Evolutionary conservation across 805 yeast species (phyloP).

Genomic region (Ogataea zsoltii): DNA sequence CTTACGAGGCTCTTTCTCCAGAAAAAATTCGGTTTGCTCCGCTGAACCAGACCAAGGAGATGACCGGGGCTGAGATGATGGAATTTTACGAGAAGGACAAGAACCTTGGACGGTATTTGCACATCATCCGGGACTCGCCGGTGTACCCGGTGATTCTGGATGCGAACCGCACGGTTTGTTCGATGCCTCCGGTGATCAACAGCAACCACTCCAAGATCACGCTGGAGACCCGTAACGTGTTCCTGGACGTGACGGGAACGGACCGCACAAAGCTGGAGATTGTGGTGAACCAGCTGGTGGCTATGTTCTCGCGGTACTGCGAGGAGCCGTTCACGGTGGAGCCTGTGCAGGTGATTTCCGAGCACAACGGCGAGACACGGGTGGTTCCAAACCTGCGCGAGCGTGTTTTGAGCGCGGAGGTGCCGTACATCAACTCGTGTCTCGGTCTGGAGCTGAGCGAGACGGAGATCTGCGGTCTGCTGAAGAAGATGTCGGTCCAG

Average conservation of each 20-base stretch:
- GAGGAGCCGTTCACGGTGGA: slow-evolving; percentile 81
- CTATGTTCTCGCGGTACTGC: slow-evolving; percentile 93
- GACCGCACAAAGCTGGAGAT: slow-evolving; percentile 93
- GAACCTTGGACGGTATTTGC: slow-evolving; percentile 85
- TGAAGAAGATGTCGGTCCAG: slow-evolving; percentile 77
- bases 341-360: slow-evolving; percentile 82
- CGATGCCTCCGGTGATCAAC: slow-evolving; percentile 96
- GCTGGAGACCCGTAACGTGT: slow-evolving; percentile 80
- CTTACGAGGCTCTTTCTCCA: slow-evolving; percentile 84
- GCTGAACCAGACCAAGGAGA: slow-evolving; percentile 64
- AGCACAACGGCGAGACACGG: slow-evolving; percentile 76
- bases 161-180: slow-evolving; percentile 71
- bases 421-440: slow-evolving; percentile 86
- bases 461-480: slow-evolving; percentile 64
- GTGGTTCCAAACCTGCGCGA: slow-evolving; percentile 71
- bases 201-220: slow-evolving; percentile 88
- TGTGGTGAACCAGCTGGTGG: slow-evolving; percentile 87
- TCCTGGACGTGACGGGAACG: slow-evolving; percentile 92
- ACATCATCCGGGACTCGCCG: slow-evolving; percentile 83
- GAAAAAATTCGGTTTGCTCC: slow-evolving; percentile 74
- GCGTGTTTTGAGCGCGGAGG: slow-evolving; percentile 71
- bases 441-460: slow-evolving; percentile 77
- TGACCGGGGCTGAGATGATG: slow-evolving; percentile 78
- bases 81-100: slow-evolving; percentile 90
- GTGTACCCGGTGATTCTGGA: slow-evolving; percentile 91